Conservation (phyloP, 352 stramenopile genomes). For the Globisporangium orthogonon region DNA sequence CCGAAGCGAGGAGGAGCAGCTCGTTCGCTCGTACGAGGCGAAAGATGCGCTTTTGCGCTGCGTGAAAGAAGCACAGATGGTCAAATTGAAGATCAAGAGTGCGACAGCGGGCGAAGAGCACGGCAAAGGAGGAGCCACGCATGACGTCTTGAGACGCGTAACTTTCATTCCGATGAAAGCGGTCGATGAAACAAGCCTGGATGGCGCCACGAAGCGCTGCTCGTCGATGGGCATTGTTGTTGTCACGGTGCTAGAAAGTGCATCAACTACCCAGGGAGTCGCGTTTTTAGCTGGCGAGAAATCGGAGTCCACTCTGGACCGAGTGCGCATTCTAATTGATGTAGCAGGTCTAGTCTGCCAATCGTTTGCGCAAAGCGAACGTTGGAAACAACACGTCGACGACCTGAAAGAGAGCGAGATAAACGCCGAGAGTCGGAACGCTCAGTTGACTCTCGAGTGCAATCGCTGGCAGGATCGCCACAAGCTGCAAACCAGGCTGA, state of each 20-base stretch:
- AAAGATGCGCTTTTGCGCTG: constrained; percentile 4
- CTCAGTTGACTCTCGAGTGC: background rate
- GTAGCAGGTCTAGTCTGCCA: constrained; percentile 3
- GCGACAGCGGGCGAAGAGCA: background rate
- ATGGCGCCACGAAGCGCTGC: background rate
- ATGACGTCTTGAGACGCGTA: background rate
- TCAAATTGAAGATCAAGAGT: background rate
- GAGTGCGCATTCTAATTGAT: constrained; percentile 1
- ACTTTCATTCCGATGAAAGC: background rate
- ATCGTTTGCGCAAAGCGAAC: background rate
- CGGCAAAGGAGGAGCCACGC: too few species aligned
- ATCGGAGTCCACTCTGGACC: background rate
- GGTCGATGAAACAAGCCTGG: background rate
- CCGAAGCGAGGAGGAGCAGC: background rate
- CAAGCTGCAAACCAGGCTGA: background rate
- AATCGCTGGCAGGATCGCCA: background rate
- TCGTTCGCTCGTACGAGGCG: constrained; percentile 1
- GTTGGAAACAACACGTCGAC: constrained; percentile 4
- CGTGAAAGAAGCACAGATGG: background rate
- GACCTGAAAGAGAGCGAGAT: constrained; percentile 1
- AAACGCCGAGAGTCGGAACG: background rate
- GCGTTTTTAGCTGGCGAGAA: background rate
- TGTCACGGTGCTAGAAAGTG: background rate
- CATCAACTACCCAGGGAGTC: background rate
- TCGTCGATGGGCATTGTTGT: background rate